A percentile compares a stretch with the other conserved stretches of the same genome.
phyloP scores from a whole-genome alignment of 2,329 filamentous ascomycete species.

The Cucurbitaria berberidis region DNA sequence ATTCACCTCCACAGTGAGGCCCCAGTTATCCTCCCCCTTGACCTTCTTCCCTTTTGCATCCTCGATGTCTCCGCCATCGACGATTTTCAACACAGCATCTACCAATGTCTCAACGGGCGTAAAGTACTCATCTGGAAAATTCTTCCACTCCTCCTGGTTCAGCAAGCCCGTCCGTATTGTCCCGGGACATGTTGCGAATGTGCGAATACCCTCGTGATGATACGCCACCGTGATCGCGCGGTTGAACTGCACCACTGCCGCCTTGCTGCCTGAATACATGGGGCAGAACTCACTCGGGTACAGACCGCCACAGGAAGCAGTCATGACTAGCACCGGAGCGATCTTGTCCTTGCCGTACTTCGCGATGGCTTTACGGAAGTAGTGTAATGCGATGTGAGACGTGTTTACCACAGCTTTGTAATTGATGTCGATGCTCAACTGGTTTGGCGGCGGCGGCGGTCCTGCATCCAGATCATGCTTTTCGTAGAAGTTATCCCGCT shows the following conservation, averaged over 20 bases:
- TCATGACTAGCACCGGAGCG: slow-evolving; percentile 45
- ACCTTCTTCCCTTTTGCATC: slow-evolving; percentile 34
- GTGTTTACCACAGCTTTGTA: slow-evolving; percentile 49
- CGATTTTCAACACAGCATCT: slow-evolving; percentile 34
- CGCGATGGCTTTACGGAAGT: slow-evolving; percentile 40
- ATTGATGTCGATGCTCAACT: slow-evolving; percentile 48
- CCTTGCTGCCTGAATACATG: slow-evolving; percentile 37
- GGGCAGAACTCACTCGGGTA: slow-evolving; percentile 47
- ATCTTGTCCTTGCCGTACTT: slow-evolving; percentile 25
- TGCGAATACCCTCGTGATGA: slow-evolving; percentile 46
- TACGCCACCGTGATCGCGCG: slow-evolving; percentile 47
- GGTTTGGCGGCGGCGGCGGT: slow-evolving; percentile 38
- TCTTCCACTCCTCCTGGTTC: slow-evolving; percentile 39
- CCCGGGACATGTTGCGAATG: slow-evolving; percentile 50
- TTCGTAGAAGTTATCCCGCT: slow-evolving; percentile 52
- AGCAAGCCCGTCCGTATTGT: slow-evolving; percentile 49
- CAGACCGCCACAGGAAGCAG: slow-evolving; percentile 47
- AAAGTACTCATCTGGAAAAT: slow-evolving; percentile 43
- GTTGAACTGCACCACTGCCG: slow-evolving; percentile 51
- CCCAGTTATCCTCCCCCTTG: slow-evolving; percentile 26
- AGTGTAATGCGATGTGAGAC: slow-evolving; percentile 52
- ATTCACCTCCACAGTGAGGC: slow-evolving; percentile 38
- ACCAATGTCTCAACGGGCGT: slow-evolving; percentile 42
- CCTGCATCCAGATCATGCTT: slow-evolving; percentile 34
- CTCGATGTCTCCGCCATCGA: slow-evolving; percentile 39